phyloP scores from a whole-genome alignment of 768 basidiomycete genomes.

The Mycena metata region DNA sequence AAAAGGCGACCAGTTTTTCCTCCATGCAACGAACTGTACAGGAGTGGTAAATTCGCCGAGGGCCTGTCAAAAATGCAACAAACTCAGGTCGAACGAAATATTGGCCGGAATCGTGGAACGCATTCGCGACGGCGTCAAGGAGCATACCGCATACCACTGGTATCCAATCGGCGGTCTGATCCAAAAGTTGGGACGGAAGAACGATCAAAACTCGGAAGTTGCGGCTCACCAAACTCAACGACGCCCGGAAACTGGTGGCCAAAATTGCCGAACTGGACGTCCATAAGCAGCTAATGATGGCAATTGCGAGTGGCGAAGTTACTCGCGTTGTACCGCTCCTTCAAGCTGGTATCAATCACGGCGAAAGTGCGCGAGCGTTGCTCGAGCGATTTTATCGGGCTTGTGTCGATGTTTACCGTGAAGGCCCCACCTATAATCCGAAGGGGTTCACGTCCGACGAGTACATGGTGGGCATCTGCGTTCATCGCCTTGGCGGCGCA shows the following conservation, averaged over 20 bases:
- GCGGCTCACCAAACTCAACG: slow-evolving; percentile 25
- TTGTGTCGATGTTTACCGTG: slow-evolving; percentile 4
- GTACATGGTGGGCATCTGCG: slow-evolving; percentile 29
- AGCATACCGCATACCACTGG: slow-evolving; percentile 8
- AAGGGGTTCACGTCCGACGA: slow-evolving; percentile 36
- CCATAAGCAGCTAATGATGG: slow-evolving; percentile 36
- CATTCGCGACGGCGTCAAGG: slow-evolving; percentile 20
- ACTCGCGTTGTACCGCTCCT: slow-evolving; percentile 34
- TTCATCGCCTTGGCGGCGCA: slow-evolving; percentile 29
- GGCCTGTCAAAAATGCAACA: too few relatives aligned
- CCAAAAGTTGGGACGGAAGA: slow-evolving; percentile 7
- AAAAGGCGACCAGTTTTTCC: too few relatives aligned
- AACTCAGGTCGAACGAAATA: too few relatives aligned
- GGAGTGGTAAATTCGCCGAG: too few relatives aligned
- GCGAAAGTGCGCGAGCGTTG: slow-evolving; percentile 24
- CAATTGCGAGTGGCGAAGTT: slow-evolving; percentile 32
- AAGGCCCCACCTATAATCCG: slow-evolving; percentile 34
- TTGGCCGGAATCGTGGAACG: too few relatives aligned
- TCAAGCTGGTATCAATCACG: too few relatives aligned
- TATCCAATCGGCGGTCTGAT: slow-evolving; percentile 28
- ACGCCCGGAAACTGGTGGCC: slow-evolving; percentile 6
- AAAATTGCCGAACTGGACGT: slow-evolving; percentile 20
- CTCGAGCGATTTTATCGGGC: slow-evolving; percentile 30
- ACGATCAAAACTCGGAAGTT: slow-evolving; percentile 17
- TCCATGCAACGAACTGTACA: too few relatives aligned